A percentile compares a stretch with the other conserved stretches of the same genome.
Evolutionary conservation across 306 rosid species (phyloP).

Genomic region (Citrullus colocynthis): DNA sequence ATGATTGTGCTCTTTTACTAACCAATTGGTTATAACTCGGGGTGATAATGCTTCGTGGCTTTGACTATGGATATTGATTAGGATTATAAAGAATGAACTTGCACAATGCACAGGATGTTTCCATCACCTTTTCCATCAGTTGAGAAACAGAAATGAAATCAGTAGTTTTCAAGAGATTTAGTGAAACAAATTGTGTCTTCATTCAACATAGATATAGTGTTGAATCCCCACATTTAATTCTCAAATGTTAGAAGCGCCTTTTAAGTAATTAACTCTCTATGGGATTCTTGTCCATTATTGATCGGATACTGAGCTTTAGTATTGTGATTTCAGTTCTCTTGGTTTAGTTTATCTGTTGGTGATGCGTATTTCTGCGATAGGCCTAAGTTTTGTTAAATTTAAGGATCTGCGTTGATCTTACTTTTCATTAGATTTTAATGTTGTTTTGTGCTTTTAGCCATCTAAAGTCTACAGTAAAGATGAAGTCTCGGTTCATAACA

Average conservation of each 20-base stretch:
- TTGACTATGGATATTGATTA: background rate
- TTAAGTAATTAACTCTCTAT: background rate
- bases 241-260: background rate
- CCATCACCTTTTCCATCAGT: background rate
- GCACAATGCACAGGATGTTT: background rate
- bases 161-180: background rate
- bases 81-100: background rate
- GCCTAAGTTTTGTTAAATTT: background rate
- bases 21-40: background rate
- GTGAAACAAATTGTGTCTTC: background rate
- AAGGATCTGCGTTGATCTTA: background rate
- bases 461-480: conserved; percentile 44
- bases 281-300: background rate
- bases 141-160: background rate
- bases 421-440: background rate
- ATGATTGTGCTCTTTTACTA: background rate
- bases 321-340: background rate
- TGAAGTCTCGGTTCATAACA: conserved; percentile 62
- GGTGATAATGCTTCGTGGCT: background rate
- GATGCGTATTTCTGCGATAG: background rate
- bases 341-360: background rate
- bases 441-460: conserved; percentile 29
- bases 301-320: background rate
- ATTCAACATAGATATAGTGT: background rate
- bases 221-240: background rate